Base-by-base conservation (phyloP, 2,329 filamentous ascomycete genomes). In the Colletotrichum destructivum region DNA sequence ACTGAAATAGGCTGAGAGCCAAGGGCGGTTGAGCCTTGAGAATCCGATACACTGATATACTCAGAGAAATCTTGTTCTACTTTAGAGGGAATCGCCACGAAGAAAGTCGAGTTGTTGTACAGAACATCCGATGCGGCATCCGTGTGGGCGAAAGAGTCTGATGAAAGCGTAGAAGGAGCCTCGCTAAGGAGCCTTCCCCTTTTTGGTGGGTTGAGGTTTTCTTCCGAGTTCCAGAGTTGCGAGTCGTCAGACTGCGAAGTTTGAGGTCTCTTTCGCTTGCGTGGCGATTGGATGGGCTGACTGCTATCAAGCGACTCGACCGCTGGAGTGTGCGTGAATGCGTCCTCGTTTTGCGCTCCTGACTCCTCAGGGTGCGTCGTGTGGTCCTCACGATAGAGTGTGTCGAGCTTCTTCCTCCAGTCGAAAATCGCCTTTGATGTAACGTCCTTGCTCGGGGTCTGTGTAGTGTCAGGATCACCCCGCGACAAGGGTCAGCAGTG, bases 21-120 rank as follows among this genome's bases (percentile, higher is more conserved):
- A 26, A 77, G 74, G 12, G 74, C 77, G 42, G 78, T 80, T 35
- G 73, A 74, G 55, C 81, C 79, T 2, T 69, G 70, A 18, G 72
- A 79, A 77, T 47, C 77, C 75, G 75, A 69, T 26, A 82, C 74
- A 61, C 81, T 83, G 13, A 78, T 74, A 62, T 81, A 84, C 21
- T 83, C 82, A 6, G 79, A 70, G 4, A 76, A 70, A 55, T 85
- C 79, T 57, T 84, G 77, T n/a, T 77, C 73, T 16, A 77, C 46
- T 6, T 76, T 71, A 51, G 80, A 81, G 7, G 72, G 55, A 7
- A 84, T 74, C 57, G 79, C 77, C 55, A 84, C 52, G 38, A 56
- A 73, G 66, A 74, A 66, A 42, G 44, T 56, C 26, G 31, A 49
- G 21, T 59, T 40, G n/a, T 64, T 57, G 54, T 31, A 44, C 26